Conservation (phyloP, 2,329 filamentous ascomycete genomes). For the Neopestalotiopsis sp. region DNA sequence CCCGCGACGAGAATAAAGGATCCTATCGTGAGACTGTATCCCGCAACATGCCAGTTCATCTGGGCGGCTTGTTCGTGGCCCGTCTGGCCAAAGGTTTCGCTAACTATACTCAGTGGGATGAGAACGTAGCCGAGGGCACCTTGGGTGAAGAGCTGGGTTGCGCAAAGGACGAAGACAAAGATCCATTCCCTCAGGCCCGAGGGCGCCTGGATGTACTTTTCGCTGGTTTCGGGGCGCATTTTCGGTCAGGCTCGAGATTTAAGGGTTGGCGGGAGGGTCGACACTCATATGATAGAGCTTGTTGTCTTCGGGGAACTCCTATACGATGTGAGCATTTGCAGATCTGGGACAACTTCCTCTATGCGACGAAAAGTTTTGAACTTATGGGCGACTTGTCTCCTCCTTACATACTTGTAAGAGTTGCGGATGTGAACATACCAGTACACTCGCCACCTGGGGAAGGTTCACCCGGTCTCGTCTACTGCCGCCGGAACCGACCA, state of each 20-base stretch:
- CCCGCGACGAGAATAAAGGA: constrained; percentile 64
- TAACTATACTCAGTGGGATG: background rate
- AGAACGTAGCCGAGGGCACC: background rate
- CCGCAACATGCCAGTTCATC: constrained; percentile 62
- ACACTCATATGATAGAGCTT: background rate
- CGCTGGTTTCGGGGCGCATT: background rate
- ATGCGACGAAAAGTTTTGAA: background rate
- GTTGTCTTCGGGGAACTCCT: no score
- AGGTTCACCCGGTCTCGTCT: background rate
- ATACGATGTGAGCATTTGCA: background rate
- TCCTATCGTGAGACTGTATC: constrained; percentile 60
- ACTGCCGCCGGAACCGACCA: background rate
- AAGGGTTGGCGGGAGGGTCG: background rate
- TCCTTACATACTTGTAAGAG: no score
- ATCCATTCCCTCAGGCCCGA: background rate
- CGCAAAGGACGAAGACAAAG: background rate
- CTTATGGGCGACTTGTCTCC: background rate
- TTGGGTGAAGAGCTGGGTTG: background rate
- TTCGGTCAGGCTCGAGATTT: background rate
- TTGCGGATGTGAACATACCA: background rate
- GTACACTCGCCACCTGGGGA: background rate
- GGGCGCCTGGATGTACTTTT: background rate
- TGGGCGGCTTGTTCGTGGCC: constrained; percentile 39
- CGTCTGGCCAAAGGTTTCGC: constrained; percentile 31
- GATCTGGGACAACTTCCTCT: background rate